phyloP scores from a whole-genome alignment of 805 yeast genomes.

The Wickerhamiella sergipiensis region DNA sequence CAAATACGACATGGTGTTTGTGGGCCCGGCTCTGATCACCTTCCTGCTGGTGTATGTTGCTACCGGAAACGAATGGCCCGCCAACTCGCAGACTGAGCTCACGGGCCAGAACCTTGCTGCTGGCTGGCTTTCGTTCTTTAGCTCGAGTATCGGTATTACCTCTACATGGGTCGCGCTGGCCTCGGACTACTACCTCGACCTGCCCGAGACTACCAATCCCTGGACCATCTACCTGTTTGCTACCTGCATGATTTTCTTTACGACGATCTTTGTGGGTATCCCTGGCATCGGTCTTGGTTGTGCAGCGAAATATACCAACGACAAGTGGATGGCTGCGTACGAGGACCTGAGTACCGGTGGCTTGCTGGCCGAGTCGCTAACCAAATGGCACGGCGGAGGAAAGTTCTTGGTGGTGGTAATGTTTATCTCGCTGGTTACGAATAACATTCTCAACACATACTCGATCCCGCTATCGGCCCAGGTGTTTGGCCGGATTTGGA shows the following conservation, averaged over 20 bases:
- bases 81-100: conserved; percentile 25
- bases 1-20: conserved; percentile 50
- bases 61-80: conserved; percentile 25
- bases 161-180: conserved; percentile 86
- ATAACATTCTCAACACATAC: conserved; percentile 68
- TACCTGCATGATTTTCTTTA: conserved; percentile 50
- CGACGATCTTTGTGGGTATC: conserved; percentile 64
- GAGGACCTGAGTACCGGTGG: conserved; percentile 60
- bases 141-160: conserved; percentile 63
- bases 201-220: conserved; percentile 59
- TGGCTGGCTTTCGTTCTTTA: conserved; percentile 58
- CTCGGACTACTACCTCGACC: conserved; percentile 67
- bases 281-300: conserved; percentile 60
- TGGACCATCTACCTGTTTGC: conserved; percentile 44
- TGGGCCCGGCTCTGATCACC: conserved; percentile 55
- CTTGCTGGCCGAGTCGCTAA: conserved; percentile 46
- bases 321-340: conserved; percentile 47
- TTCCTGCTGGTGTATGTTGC: conserved; percentile 54
- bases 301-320: conserved; percentile 39
- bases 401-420: conserved; percentile 58
- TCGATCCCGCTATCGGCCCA: conserved; percentile 74
- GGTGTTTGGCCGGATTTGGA: conserved; percentile 33
- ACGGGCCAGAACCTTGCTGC: conserved; percentile 39
- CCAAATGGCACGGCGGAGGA: conserved; percentile 64
- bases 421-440: conserved; percentile 63